A percentile compares a stretch with the other conserved stretches of the same genome.
These are phyloP conservation scores for Berberis thunbergii DNA, from an alignment of 164 flowering plant species.

Conservation along the genomic window DNA sequence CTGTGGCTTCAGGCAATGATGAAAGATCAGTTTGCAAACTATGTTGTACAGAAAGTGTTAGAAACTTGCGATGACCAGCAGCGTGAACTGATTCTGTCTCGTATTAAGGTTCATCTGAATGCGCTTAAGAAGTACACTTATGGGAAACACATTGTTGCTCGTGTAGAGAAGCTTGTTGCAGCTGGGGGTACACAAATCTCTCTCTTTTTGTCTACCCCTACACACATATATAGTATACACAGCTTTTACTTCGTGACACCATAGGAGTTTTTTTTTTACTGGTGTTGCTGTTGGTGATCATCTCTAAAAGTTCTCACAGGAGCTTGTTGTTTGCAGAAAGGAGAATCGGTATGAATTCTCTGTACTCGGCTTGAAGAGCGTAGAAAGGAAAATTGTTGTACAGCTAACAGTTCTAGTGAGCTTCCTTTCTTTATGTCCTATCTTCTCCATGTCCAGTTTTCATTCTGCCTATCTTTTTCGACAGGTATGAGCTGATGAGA, in stretches of 20 bases:
- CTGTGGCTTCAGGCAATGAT: conserved; percentile 63
- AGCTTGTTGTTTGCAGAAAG: conserved; percentile 48
- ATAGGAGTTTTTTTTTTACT: not conserved
- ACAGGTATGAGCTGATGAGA: conserved; percentile 28
- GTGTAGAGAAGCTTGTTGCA: conserved; percentile 94
- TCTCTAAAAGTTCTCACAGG: not conserved
- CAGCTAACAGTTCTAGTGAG: conserved; percentile 74
- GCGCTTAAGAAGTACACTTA: conserved; percentile 88
- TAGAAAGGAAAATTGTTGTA: conserved; percentile 52
- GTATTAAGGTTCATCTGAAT: conserved; percentile 86
- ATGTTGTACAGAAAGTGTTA: conserved; percentile 91
- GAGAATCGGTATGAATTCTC: conserved; percentile 56
- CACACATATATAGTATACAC: not conserved
- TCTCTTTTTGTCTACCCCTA: not conserved
- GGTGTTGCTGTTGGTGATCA: not conserved
- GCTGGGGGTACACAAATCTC: conserved; percentile 59
- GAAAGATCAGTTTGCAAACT: conserved; percentile 94
- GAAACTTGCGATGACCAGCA: conserved; percentile 95
- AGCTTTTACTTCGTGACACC: too few relatives aligned
- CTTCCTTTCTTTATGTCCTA: conserved; percentile 14
- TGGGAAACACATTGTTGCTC: conserved; percentile 94
- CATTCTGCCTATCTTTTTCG: conserved; percentile 28
- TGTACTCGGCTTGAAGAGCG: conserved; percentile 32
- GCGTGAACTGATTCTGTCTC: conserved; percentile 69
- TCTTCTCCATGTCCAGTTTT: conserved; percentile 20